These are phyloP conservation scores for Penicillium soppii DNA, from an alignment of 495 filamentous ascomycete genomes.

Conservation along the genomic window DNA sequence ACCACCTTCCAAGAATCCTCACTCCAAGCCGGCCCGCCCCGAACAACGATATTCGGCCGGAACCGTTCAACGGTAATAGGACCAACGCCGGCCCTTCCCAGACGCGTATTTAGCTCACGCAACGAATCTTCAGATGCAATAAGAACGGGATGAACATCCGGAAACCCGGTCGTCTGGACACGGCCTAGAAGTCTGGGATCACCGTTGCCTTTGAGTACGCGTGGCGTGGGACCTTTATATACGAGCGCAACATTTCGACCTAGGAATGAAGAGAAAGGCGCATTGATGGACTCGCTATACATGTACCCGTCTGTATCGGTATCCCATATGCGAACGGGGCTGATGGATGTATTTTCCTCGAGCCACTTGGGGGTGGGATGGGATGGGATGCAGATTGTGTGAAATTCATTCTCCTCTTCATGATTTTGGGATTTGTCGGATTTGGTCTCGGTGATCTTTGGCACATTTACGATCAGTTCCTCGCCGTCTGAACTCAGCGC, in stretches of 20 bases:
- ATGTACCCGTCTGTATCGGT: conserved; percentile 41
- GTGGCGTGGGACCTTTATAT: conserved; percentile 44
- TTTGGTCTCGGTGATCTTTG: conserved; percentile 7
- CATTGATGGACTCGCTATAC: conserved; percentile 34
- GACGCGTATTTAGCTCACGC: conserved; percentile 34
- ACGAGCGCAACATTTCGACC: conserved; percentile 33
- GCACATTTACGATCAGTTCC: conserved; percentile 25
- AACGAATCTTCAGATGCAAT: conserved; percentile 54
- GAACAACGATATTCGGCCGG: conserved; percentile 79
- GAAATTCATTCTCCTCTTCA: neutral
- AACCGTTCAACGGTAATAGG: conserved; percentile 60
- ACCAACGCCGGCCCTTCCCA: conserved; percentile 22
- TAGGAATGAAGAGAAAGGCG: conserved; percentile 34
- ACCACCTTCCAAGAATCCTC: conserved; percentile 85
- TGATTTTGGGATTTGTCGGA: neutral
- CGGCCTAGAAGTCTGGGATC: conserved; percentile 35
- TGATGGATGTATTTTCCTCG: conserved; percentile 26
- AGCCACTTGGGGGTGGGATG: conserved; percentile 35
- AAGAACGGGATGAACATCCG: conserved; percentile 45
- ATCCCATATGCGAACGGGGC: conserved; percentile 41
- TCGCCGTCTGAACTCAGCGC: conserved; percentile 26
- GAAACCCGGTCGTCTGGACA: conserved; percentile 38
- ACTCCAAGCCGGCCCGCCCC: conserved; percentile 58
- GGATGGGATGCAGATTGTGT: conserved; percentile 30
- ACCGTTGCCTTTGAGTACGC: conserved; percentile 41